These are phyloP conservation scores for Carnegiea gigantea DNA, from an alignment of 179 eudicot genomes.

Conservation along the genomic window DNA sequence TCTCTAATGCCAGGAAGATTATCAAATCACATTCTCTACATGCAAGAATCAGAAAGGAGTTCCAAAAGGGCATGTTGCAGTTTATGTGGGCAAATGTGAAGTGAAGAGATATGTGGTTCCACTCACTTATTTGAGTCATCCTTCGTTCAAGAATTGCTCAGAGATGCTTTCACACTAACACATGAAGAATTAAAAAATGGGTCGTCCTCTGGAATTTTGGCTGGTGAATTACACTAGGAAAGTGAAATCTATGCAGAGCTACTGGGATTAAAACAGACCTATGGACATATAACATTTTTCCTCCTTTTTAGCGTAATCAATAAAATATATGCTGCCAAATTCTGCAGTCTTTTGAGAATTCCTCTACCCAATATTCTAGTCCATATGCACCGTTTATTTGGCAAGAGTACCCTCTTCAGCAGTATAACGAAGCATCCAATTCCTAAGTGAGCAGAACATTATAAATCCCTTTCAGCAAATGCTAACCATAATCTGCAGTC, in stretches of 20 bases:
- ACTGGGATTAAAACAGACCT: background rate
- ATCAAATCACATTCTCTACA: background rate
- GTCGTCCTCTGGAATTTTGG: background rate
- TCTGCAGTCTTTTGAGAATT: background rate
- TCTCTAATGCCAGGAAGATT: background rate
- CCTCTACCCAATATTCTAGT: background rate
- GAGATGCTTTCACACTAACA: slow-evolving; percentile 25
- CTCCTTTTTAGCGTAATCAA: background rate
- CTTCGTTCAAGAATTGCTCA: slow-evolving; percentile 40
- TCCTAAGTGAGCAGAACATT: background rate
- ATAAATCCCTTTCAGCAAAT: background rate
- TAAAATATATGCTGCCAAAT: background rate
- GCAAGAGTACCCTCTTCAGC: background rate
- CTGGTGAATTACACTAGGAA: background rate
- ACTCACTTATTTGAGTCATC: slow-evolving; percentile 40
- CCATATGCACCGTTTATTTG: background rate
- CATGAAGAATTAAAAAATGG: background rate
- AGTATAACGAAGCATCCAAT: background rate
- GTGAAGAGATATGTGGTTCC: slow-evolving; percentile 45
- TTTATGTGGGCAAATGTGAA: slow-evolving; percentile 38
- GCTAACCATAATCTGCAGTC: background rate
- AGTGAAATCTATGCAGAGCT: background rate
- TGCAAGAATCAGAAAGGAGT: slow-evolving; percentile 43
- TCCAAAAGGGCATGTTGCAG: slow-evolving; percentile 48
- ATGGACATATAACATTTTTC: background rate